These are phyloP conservation scores for Coemansia sp. DNA, from an alignment of 192 early-diverging fungal genomes.

Conservation along the genomic window DNA sequence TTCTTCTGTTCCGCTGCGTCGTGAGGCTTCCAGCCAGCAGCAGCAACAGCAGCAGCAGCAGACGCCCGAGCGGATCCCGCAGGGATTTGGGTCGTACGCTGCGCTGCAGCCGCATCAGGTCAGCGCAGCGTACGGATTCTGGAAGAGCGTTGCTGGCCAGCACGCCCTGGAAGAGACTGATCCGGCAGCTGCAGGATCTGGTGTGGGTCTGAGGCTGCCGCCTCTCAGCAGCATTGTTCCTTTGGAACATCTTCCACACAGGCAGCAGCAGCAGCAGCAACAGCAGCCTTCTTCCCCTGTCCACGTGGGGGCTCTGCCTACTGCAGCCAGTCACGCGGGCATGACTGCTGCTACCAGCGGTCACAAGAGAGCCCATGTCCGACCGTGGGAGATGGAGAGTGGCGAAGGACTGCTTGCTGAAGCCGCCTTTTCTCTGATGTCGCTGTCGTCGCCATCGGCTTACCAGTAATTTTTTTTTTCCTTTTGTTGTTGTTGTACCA, in stretches of 20 bases:
- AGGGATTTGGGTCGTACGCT: constrained; percentile 36
- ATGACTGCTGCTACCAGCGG: constrained; percentile 10
- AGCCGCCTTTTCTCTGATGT: constrained; percentile 54
- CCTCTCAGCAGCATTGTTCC: constrained; percentile 51
- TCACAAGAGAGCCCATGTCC: constrained; percentile 19
- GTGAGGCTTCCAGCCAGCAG: background rate
- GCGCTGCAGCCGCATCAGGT: constrained; percentile 44
- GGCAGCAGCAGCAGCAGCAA: background rate
- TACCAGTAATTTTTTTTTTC: background rate
- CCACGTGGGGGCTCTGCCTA: background rate
- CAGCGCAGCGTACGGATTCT: constrained; percentile 36
- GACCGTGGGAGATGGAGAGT: constrained; percentile 44
- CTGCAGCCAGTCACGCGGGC: constrained; percentile 12
- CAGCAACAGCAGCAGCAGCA: background rate
- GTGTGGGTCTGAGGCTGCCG: constrained; percentile 23
- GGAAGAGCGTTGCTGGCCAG: constrained; percentile 33
- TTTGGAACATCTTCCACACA: constrained; percentile 13
- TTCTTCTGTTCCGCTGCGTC: background rate
- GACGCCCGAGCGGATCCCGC: constrained; percentile 6
- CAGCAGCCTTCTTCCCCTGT: background rate
- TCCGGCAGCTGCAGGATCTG: background rate
- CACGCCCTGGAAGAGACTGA: constrained; percentile 27
- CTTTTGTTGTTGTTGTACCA: background rate
- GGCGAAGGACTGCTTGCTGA: constrained; percentile 39
- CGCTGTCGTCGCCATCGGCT: constrained; percentile 14